Evolutionary conservation across 1,139 yeast genomes (phyloP).

Genomic region (Candida freyschussii): DNA sequence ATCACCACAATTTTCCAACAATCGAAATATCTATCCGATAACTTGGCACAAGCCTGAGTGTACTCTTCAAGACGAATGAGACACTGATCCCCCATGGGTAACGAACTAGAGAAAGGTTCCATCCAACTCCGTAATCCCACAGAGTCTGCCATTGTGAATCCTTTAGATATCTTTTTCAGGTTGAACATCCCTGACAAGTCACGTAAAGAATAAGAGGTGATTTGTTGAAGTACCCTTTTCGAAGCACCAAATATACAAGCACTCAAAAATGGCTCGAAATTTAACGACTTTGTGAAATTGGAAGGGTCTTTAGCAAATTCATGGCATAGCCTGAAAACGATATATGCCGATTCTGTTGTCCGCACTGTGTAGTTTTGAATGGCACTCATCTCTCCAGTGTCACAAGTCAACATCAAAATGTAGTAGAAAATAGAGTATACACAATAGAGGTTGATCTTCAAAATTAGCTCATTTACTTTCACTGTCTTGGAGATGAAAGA

Average conservation of each 20-base stretch:
- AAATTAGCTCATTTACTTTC: slow-evolving; percentile 24
- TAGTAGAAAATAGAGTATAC: slow-evolving; percentile 23
- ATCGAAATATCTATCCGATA: slow-evolving; percentile 19
- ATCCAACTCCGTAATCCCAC: slow-evolving; percentile 24
- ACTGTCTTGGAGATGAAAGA: slow-evolving; percentile 13
- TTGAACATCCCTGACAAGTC: slow-evolving; percentile 20
- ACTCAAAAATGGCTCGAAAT: slow-evolving; percentile 24
- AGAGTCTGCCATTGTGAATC: slow-evolving; percentile 22
- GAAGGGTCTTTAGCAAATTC: slow-evolving; percentile 22
- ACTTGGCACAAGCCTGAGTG: slow-evolving; percentile 9
- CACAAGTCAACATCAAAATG: slow-evolving; percentile 27
- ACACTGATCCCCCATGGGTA: slow-evolving; percentile 17
- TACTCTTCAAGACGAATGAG: slow-evolving; percentile 16
- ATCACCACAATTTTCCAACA: slow-evolving; percentile 24
- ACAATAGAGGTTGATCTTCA: slow-evolving; percentile 21
- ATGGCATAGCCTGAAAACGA: slow-evolving; percentile 22
- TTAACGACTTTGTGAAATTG: slow-evolving; percentile 14
- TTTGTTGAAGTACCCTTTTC: slow-evolving; percentile 18
- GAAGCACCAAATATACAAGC: slow-evolving; percentile 21
- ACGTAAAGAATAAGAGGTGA: slow-evolving; percentile 22
- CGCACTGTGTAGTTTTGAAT: slow-evolving; percentile 19
- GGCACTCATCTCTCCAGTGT: slow-evolving; percentile 16
- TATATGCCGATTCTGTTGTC: slow-evolving; percentile 25
- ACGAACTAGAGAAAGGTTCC: slow-evolving; percentile 13
- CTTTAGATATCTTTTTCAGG: slow-evolving; percentile 16